phyloP scores from a whole-genome alignment of 2,329 filamentous ascomycete species.

The Colletotrichum sp. region DNA sequence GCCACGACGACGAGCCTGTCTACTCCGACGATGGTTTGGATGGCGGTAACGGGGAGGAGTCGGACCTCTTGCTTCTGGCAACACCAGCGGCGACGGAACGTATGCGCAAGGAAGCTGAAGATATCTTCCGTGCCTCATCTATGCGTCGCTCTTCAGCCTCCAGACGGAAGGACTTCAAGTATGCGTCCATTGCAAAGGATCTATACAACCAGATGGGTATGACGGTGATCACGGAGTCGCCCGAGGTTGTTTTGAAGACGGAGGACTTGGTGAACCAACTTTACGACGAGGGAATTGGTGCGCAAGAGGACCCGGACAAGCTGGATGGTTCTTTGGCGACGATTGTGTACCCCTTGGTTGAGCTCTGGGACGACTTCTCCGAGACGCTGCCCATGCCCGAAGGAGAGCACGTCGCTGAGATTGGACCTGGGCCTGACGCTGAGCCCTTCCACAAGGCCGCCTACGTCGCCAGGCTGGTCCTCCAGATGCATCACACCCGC shows the following conservation, averaged over 20 bases:
- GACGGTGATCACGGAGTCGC: slow-evolving; percentile 70
- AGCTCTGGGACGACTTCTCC: slow-evolving; percentile 61
- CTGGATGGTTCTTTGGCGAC: slow-evolving; percentile 62
- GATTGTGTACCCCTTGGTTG: slow-evolving; percentile 55
- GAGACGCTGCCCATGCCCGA: slow-evolving; percentile 52
- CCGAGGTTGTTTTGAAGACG: slow-evolving; percentile 75
- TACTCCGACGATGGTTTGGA: slow-evolving; percentile 29
- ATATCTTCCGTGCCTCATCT: slow-evolving; percentile 58
- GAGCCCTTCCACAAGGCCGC: slow-evolving; percentile 76
- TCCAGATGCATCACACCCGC: slow-evolving; percentile 77
- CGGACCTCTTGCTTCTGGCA: slow-evolving; percentile 60
- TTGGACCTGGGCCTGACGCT: slow-evolving; percentile 68
- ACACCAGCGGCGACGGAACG: slow-evolving; percentile 60
- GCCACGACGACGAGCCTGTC: slow-evolving; percentile 27
- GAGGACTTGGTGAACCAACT: slow-evolving; percentile 73
- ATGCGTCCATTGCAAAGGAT: slow-evolving; percentile 75
- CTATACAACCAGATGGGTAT: slow-evolving; percentile 64
- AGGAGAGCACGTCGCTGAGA: slow-evolving; percentile 62
- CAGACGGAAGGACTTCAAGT: slow-evolving; percentile 64
- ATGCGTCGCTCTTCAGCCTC: slow-evolving; percentile 44
- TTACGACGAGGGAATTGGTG: slow-evolving; percentile 66
- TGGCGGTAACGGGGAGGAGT: slow-evolving; percentile 36
- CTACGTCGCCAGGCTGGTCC: slow-evolving; percentile 77
- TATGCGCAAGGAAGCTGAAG: slow-evolving; percentile 60
- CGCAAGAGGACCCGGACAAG: slow-evolving; percentile 59